Evolutionary conservation across 495 filamentous ascomycete species (phyloP), one percentile per base, ranked within the genome.

Genomic region (Neurospora sp.): DNA sequence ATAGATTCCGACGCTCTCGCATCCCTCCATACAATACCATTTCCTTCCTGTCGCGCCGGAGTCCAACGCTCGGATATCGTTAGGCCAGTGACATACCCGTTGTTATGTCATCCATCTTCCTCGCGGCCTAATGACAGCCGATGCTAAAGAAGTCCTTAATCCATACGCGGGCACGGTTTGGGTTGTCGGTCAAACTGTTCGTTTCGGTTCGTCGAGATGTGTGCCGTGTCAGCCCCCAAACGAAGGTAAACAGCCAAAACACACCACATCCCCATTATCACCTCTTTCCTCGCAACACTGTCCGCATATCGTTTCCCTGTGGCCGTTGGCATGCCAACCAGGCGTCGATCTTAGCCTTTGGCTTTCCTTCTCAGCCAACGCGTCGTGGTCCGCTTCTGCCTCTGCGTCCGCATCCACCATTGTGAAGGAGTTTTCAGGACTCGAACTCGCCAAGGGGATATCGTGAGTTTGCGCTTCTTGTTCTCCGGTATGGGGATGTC

Each of bases 261-360:
- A 86, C 1, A 84, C 81, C 22, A 85, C 81, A 46, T 86, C 84
- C 44, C 84, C 84, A 22, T 85, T 81, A n/a, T 61, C 38, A 0
- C 84, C 83, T 35, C 75, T 76, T 70, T 86, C 84, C 6, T 85
- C 80, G 68, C 84, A 85, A 74, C 84, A 86, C 3, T 79, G 77
- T 42, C 84, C 85, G 74, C 84, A 86, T 6, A 86, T 75, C 73
- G 83, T 77, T 31, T 75, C 73, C 31, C 80, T 74, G 74, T 86
- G 84, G 16, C 81, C 81, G 35, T 77, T 77, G 37, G 76, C 77
- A 48, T 71, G 72, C 81, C 82, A 82, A 18, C 77, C 75, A 10
- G 46, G 22, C 9, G 61, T 70, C 3, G 53, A 18, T 31, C 73
- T 20, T 37, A 4, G 14, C 72, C 12, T 44, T 40, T 39, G n/a